Evolutionary conservation across 225 moss, liverwort and hornwort genomes (phyloP), one percentile per base, ranked within the genome.

Genomic region (Lunularia cruciata): DNA sequence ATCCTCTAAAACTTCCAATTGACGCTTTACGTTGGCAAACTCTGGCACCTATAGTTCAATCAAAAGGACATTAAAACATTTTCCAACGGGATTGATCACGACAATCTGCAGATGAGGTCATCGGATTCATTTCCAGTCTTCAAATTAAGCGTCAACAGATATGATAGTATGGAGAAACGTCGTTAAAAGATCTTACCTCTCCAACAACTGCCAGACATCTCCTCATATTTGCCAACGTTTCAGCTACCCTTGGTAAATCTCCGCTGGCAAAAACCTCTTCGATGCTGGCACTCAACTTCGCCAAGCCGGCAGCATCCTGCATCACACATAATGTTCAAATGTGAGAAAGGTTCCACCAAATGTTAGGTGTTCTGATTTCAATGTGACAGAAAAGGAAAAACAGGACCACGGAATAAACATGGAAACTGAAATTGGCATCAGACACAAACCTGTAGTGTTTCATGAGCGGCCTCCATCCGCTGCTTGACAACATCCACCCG

Each of bases 291-390:
- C 93, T 98, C 74, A 98, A 83, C 72, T 93, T 93, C 52, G 93
- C 98, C 73, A 98, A 86, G 64, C 98, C 98, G 58, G 98, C 98
- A 65, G 98, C 98, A 87, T 98, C 98, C 93, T 98, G 87, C 79
- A 73, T 18, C 33, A 47, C 58, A 39, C 19, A 36, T 12, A 38
- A n/a, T n/a, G n/a, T n/a, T n/a, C n/a, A n/a, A n/a, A n/a, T n/a
- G n/a, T n/a, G n/a, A n/a, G n/a, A n/a, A n/a, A n/a, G n/a, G n/a
- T n/a, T n/a, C n/a, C n/a, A n/a, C n/a, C n/a, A n/a, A n/a, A n/a
- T n/a, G n/a, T n/a, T n/a, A n/a, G n/a, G n/a, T n/a, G n/a, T n/a
- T n/a, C n/a, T n/a, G n/a, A n/a, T n/a, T n/a, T n/a, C n/a, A n/a
- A n/a, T n/a, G n/a, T n/a, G n/a, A n/a, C n/a, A n/a, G n/a, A n/a